These are phyloP conservation scores for Xylaria sp. DNA, from an alignment of 2,329 filamentous ascomycete genomes.

Conservation along the genomic window DNA sequence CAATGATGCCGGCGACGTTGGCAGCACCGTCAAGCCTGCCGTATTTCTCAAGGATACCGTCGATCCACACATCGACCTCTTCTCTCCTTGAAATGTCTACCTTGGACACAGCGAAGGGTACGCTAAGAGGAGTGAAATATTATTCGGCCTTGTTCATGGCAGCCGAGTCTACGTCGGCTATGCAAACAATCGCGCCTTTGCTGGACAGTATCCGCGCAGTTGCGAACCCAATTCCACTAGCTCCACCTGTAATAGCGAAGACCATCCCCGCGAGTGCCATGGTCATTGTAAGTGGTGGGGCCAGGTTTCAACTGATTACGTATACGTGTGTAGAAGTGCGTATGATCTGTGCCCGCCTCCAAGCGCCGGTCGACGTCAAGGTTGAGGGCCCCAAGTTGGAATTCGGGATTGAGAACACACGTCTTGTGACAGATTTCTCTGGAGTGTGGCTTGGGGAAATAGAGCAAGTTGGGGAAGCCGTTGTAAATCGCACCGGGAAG, in stretches of 20 bases:
- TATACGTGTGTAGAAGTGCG: no score
- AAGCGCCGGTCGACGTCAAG: background rate
- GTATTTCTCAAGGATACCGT: slow-evolving; percentile 48
- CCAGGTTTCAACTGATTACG: no score
- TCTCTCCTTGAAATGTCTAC: slow-evolving; percentile 52
- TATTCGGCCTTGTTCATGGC: slow-evolving; percentile 31
- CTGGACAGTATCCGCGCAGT: slow-evolving; percentile 37
- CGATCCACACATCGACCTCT: slow-evolving; percentile 56
- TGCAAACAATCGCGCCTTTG: slow-evolving; percentile 35
- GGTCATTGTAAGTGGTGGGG: no score
- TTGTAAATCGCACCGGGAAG: background rate
- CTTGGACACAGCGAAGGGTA: slow-evolving; percentile 38
- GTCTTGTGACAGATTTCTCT: background rate
- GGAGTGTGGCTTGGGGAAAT: background rate
- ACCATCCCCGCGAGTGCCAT: slow-evolving; percentile 37
- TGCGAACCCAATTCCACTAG: slow-evolving; percentile 41
- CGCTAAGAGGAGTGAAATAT: slow-evolving; percentile 32
- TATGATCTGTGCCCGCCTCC: no score
- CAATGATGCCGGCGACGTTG: slow-evolving; percentile 57
- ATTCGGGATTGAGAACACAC: background rate
- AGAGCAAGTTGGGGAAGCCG: background rate
- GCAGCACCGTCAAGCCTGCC: slow-evolving; percentile 58
- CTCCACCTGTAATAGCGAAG: slow-evolving; percentile 47
- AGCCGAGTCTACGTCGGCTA: slow-evolving; percentile 35
- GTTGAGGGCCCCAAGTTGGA: background rate